Percentiles rank a stretch among this genome's conserved stretches.
These are phyloP conservation scores for Aspergillus calidoustus DNA, from an alignment of 2,329 filamentous ascomycete species.

Conservation along the genomic window DNA sequence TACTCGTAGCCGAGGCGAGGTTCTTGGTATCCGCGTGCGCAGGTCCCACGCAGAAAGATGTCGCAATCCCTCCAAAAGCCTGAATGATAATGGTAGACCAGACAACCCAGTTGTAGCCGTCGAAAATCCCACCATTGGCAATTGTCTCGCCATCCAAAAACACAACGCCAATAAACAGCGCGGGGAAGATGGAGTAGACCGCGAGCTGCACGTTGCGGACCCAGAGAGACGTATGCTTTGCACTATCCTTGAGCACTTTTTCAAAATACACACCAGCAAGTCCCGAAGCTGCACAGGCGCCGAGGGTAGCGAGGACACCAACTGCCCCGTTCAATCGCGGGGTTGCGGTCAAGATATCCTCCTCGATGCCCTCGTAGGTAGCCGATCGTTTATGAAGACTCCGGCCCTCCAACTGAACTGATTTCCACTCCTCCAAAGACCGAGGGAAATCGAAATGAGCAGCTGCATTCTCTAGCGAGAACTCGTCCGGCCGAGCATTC, in stretches of 20 bases:
- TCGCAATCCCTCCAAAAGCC: constrained; percentile 81
- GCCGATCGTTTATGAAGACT: constrained; percentile 73
- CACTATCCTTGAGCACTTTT: constrained; percentile 88
- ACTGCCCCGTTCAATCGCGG: constrained; percentile 75
- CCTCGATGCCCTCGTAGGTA: constrained; percentile 85
- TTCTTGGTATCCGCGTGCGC: constrained; percentile 92
- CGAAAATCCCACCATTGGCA: constrained; percentile 84
- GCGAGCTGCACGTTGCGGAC: constrained; percentile 92
- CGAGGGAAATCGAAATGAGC: constrained; percentile 73
- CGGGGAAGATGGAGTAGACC: constrained; percentile 90
- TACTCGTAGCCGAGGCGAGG: constrained; percentile 90
- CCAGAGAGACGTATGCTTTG: constrained; percentile 79
- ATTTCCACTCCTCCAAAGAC: constrained; percentile 74
- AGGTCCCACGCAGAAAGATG: constrained; percentile 79
- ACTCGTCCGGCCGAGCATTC: constrained; percentile 59
- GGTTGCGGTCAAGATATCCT: constrained; percentile 58
- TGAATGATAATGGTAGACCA: constrained; percentile 86
- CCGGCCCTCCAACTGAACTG: constrained; percentile 54
- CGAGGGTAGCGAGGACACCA: constrained; percentile 76
- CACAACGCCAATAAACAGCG: constrained; percentile 81
- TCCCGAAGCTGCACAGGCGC: constrained; percentile 79
- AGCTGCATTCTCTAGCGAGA: constrained; percentile 61
- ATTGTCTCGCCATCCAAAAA: constrained; percentile 87
- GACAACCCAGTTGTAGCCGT: constrained; percentile 90
- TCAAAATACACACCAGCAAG: constrained; percentile 73